Conservation (phyloP, 2,329 filamentous ascomycete species). For the Didymella glomerata region DNA sequence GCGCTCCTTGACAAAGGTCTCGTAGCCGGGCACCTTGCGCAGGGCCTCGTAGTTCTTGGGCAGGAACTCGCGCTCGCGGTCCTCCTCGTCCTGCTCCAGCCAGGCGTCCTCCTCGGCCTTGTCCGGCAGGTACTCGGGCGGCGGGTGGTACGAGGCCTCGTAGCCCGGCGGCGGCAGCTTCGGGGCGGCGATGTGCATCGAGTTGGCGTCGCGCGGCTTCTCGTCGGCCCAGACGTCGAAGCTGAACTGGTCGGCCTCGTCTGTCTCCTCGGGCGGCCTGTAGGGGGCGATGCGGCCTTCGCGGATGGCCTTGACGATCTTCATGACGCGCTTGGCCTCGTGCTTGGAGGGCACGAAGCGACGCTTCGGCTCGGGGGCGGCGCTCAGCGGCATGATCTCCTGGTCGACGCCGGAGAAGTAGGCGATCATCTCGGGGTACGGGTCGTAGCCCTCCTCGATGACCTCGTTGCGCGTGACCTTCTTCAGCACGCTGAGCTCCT, state of each 20-base stretch:
- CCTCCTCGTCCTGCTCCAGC: constrained; percentile 87
- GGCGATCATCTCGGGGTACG: constrained; percentile 90
- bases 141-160: constrained; percentile 95
- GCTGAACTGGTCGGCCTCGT: constrained; percentile 74
- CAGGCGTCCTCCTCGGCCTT: constrained; percentile 84
- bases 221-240: constrained; percentile 98
- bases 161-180: constrained; percentile 94
- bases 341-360: constrained; percentile 97
- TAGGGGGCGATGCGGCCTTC: constrained; percentile 95
- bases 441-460: constrained; percentile 87
- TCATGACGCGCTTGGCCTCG: constrained; percentile 95
- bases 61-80: constrained; percentile 87
- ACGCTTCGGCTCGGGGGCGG: constrained; percentile 93
- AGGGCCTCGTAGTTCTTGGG: constrained; percentile 83
- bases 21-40: constrained; percentile 91
- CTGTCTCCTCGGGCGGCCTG: constrained; percentile 77
- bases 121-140: constrained; percentile 89
- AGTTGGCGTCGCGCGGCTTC: constrained; percentile 76
- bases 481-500: constrained; percentile 87
- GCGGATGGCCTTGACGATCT: constrained; percentile 93
- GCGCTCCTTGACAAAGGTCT: constrained; percentile 88
- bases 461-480: constrained; percentile 90
- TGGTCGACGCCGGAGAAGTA: constrained; percentile 85
- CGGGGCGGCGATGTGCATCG: constrained; percentile 94
- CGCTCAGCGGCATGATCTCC: constrained; percentile 93